Conservation (phyloP, 306 rosid genomes). For the Cyclanthera cordifolia region DNA sequence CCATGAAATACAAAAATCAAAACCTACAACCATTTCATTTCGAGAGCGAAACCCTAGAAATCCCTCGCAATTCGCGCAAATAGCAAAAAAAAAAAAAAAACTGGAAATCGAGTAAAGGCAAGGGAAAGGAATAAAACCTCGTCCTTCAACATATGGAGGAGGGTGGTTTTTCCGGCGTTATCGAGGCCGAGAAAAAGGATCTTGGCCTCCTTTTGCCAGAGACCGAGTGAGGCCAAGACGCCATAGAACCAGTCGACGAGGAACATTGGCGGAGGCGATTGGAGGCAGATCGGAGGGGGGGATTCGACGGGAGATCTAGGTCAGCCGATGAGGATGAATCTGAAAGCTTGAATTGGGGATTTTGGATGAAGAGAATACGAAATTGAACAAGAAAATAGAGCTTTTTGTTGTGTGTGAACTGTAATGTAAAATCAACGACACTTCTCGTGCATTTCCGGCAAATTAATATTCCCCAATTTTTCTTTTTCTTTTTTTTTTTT, state of each 20-base stretch:
- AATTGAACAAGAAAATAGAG: background rate
- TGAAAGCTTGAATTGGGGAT: background rate
- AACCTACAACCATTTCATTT: background rate
- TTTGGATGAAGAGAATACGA: background rate
- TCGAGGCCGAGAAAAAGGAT: constrained; percentile 15
- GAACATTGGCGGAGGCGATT: background rate
- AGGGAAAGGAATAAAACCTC: constrained; percentile 2
- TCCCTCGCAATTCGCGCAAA: background rate
- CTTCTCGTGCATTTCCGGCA: background rate
- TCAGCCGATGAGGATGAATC: background rate
- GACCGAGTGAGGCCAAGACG: constrained; percentile 15
- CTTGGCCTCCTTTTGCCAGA: constrained; percentile 15
- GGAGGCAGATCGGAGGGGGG: constrained; percentile 7
- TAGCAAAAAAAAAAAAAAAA: background rate
- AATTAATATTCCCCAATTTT: too few relatives aligned
- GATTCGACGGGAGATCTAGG: constrained; percentile 1
- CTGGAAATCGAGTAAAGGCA: background rate
- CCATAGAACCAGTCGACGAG: constrained; percentile 14
- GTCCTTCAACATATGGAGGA: constrained; percentile 10
- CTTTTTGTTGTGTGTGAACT: background rate
- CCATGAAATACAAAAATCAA: background rate
- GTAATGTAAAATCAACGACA: background rate
- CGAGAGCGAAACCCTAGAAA: background rate
- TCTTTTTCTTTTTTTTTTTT: background rate
- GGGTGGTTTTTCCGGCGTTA: constrained; percentile 11